Conservation (phyloP, 1,139 yeast species). For the Meyerozyma smithsonii region DNA sequence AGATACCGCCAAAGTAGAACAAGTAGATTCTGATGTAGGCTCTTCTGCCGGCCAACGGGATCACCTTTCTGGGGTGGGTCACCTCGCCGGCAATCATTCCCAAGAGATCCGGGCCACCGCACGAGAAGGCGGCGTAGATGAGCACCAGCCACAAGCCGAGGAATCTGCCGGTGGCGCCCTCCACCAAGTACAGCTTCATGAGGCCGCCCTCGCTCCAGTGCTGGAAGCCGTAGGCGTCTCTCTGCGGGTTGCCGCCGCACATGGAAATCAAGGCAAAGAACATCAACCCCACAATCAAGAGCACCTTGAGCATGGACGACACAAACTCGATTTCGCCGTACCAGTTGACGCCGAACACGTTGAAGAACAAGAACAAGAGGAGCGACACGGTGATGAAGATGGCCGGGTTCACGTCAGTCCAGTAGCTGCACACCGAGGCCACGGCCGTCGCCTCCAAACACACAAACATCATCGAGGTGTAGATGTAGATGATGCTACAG, state of each 20-base stretch:
- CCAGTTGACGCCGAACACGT: slow-evolving; percentile 33
- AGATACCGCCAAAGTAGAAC: slow-evolving; percentile 36
- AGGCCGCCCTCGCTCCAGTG: slow-evolving; percentile 33
- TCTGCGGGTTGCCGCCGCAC: slow-evolving; percentile 37
- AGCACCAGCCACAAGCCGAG: slow-evolving; percentile 33
- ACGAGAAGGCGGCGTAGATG: slow-evolving; percentile 36
- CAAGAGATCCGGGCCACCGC: slow-evolving; percentile 40
- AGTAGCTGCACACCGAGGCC: slow-evolving; percentile 31
- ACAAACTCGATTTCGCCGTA: slow-evolving; percentile 38
- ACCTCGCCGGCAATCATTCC: slow-evolving; percentile 33
- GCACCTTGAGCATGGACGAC: slow-evolving; percentile 33
- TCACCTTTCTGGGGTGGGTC: slow-evolving; percentile 26
- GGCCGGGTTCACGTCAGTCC: slow-evolving; percentile 38
- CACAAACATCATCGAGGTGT: slow-evolving; percentile 33
- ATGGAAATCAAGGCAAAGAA: slow-evolving; percentile 32
- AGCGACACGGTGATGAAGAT: slow-evolving; percentile 31
- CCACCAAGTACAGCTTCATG: slow-evolving; percentile 25
- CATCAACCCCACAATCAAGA: slow-evolving; percentile 38
- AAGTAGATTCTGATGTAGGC: slow-evolving; percentile 30
- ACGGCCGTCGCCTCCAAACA: slow-evolving; percentile 36
- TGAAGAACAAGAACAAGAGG: slow-evolving; percentile 25
- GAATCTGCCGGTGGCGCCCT: slow-evolving; percentile 32
- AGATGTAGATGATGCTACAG: slow-evolving; percentile 31
- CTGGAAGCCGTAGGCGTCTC: slow-evolving; percentile 34
- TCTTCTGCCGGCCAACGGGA: slow-evolving; percentile 31